Evolutionary conservation across 129 eudicot genomes (phyloP), one percentile per base, ranked within the genome.

Genomic region (Calendula officinalis): DNA sequence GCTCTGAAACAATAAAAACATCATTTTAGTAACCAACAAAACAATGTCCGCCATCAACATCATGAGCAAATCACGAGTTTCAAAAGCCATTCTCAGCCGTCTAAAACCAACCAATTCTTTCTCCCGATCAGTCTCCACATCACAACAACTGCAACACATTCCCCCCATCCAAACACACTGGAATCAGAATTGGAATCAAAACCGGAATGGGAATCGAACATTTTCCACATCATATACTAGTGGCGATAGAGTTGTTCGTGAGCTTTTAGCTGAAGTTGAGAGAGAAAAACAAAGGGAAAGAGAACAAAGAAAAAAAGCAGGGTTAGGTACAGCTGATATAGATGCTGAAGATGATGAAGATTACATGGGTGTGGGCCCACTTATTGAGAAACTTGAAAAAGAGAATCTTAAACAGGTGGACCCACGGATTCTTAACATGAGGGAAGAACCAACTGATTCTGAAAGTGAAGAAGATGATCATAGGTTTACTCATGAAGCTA

Each of bases 311-410:
- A 44, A 53, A 38, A 68, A 34, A 43, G 76, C 80, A 5, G 97
- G 91, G 1, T 68, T 89, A 11, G 82, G 74, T 35, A 81, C 90
- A 0, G 82, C 91, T 5, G 95, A 84, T 53, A 77, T 81, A 16
- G 97, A 84, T 15, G 87, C 86, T 4, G 97, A 86, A 52, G 90
- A 80, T 3, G 75, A 83, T 7, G 95, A 80, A 73, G 97, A 89
- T 83, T 86, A 65, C 75, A 66, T 86, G 86, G 95, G 95, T 5
- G 88, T 89, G 38, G 78, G 79, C 4, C 77, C 82, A 3, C 67
- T 73, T 13, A 85, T 89, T 57, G 97, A 76, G 68, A 89, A 81
- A 67, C 62, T 83, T n/a, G 88, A 86, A 67, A 86, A 81, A 53
- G 70, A 78, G 79, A 75, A 68, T 22, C 60, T 32, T 5, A 81